Conservation (phyloP, 2,329 filamentous ascomycete species). For the Ophiostoma novo-ulmi region DNA sequence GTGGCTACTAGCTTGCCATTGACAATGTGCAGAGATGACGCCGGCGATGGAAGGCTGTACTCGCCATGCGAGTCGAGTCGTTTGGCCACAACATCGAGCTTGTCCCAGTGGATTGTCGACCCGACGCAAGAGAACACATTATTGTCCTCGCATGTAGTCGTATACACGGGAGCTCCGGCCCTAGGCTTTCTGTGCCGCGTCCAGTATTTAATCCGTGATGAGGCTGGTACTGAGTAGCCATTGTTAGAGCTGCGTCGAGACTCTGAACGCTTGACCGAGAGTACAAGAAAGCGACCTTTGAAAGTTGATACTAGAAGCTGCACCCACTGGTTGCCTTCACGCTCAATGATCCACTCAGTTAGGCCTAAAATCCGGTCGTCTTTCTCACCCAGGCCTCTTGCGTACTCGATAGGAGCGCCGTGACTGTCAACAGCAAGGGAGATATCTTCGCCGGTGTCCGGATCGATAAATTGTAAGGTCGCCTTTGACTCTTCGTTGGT, state of each 20-base stretch:
- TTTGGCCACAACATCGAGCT: conserved; percentile 48
- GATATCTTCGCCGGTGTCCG: conserved; percentile 49
- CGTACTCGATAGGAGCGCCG: conserved; percentile 42
- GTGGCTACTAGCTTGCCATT: conserved; percentile 48
- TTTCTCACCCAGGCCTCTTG: conserved; percentile 51
- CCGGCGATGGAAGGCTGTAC: conserved; percentile 50
- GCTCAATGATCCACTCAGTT: conserved; percentile 58
- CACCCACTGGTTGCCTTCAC: conserved; percentile 53
- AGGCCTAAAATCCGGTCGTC: conserved; percentile 58
- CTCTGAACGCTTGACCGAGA: conserved; percentile 41
- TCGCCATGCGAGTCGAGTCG: conserved; percentile 46
- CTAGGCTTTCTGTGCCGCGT: conserved; percentile 45
- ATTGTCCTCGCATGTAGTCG: conserved; percentile 51
- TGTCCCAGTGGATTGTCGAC: conserved; percentile 50
- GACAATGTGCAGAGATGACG: conserved; percentile 45
- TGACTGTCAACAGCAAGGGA: conserved; percentile 44
- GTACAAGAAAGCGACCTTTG: conserved; percentile 51
- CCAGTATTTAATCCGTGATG: conserved; percentile 46
- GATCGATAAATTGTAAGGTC: conserved; percentile 53
- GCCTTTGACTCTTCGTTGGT: conserved; percentile 39
- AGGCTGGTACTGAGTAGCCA: neutral
- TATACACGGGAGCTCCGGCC: conserved; percentile 47
- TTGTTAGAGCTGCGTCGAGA: conserved; percentile 29
- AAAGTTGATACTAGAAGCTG: conserved; percentile 59
- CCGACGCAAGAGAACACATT: conserved; percentile 55